Percentiles rank a stretch among this genome's conserved stretches.
Evolutionary conservation across 2,329 filamentous ascomycete species (phyloP).

Genomic region (Trichoderma koningiopsis): DNA sequence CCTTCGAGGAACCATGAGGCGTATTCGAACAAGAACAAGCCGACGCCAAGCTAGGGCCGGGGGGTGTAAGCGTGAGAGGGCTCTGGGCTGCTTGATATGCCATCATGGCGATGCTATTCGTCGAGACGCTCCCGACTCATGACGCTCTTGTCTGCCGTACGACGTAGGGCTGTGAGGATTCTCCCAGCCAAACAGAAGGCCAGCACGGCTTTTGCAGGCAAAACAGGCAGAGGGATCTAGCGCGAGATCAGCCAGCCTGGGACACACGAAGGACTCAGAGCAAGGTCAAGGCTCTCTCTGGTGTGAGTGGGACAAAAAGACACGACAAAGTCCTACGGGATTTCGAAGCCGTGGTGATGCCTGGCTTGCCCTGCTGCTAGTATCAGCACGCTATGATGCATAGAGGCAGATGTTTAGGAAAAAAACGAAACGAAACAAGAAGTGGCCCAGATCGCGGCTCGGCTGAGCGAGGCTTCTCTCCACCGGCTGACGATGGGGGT

Average conservation of each 20-base stretch:
- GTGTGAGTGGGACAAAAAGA: slow-evolving; percentile 11
- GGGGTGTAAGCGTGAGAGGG: neutral
- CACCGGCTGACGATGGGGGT: neutral
- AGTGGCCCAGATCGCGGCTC: neutral
- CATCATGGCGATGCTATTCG: slow-evolving; percentile 8
- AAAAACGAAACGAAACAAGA: neutral
- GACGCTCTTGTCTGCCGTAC: neutral
- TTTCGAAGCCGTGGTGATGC: neutral
- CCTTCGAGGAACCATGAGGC: neutral
- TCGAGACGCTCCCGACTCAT: neutral
- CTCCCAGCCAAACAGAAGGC: neutral
- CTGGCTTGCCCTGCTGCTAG: neutral
- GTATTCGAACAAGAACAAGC: neutral
- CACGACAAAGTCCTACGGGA: neutral
- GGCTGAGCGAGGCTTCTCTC: slow-evolving; percentile 2
- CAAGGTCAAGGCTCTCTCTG: neutral
- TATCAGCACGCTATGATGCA: neutral
- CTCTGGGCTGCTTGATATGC: neutral
- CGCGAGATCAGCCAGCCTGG: neutral
- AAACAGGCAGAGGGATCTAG: neutral
- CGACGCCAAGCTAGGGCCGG: neutral
- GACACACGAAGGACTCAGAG: neutral
- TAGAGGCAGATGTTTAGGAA: neutral
- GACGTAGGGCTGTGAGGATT: neutral
- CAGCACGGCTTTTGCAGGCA: neutral